Conservation (phyloP, 108 stramenopile genomes). For the Skeletonema tropicum region DNA sequence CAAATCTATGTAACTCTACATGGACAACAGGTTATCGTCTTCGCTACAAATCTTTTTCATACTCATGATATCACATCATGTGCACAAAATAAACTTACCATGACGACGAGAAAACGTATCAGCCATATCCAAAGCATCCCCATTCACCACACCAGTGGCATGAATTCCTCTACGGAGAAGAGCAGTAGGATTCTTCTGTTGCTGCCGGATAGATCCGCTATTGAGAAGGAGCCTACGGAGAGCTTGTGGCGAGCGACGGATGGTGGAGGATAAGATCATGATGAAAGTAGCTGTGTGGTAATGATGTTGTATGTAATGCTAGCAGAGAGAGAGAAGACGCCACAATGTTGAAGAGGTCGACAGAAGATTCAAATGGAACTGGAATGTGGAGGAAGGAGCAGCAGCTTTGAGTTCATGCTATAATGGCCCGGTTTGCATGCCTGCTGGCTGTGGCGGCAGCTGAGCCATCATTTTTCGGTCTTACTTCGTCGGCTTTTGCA, state of each 20-base stretch:
- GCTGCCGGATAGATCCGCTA: not conserved
- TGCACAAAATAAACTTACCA: constrained; percentile 53
- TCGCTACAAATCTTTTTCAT: not conserved
- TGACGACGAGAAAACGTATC: constrained; percentile 87
- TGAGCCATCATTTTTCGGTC: too few species aligned
- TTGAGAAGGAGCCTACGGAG: not conserved
- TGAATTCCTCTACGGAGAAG: constrained; percentile 42
- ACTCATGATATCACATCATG: not conserved
- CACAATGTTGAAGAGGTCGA: too few species aligned
- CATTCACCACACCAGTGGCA: constrained; percentile 30
- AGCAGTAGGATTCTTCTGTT: not conserved
- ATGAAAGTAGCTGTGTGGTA: too few species aligned
- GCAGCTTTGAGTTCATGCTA: too few species aligned
- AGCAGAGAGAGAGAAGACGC: too few species aligned
- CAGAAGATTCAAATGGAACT: too few species aligned
- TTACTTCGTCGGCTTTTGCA: too few species aligned
- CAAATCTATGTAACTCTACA: constrained; percentile 3
- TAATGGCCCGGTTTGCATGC: too few species aligned
- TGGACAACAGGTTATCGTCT: not conserved
- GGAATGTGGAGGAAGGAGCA: too few species aligned
- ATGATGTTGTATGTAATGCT: too few species aligned
- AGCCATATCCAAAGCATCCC: constrained; percentile 80
- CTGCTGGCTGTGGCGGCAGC: too few species aligned
- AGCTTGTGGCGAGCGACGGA: constrained; percentile 16
- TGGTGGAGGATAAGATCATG: constrained; percentile 22